Evolutionary conservation across 345 rosid genomes (phyloP), one percentile per base, ranked within the genome.

Genomic region (Eucalyptus rudis): DNA sequence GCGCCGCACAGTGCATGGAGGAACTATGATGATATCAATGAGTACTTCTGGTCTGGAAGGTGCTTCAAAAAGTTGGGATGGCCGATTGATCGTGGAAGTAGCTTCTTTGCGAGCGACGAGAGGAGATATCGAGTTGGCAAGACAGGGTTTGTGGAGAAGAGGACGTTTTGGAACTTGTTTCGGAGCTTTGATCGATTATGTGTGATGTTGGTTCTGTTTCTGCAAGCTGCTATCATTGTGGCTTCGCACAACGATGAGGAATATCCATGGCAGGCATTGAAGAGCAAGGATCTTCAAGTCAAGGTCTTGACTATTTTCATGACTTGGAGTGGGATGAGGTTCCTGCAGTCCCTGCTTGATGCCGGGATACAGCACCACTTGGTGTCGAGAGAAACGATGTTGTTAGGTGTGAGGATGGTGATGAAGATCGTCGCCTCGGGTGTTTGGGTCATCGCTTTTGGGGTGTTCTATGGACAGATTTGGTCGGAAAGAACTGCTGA

Each of bases 41-140:
- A 97, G 93, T 97, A 94, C 49, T 97, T 97, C 88, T 97, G 99
- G 99, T 94, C 97, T 80, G 93, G 94, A 88, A 91, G 99, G 93
- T 97, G 99, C 87, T 97, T 97, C 36, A 91, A 88, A 90, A 92
- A 92, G 84, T 86, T 96, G 90, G 89, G 92, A 84, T 97, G 99
- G 99, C 98, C 99, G 40, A 90, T 96, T 19, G 91, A 96, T 91
- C 14, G 62, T 17, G 89, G 89, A 12, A 90, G 96, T 89, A 95
- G 92, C 88, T 97, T 92, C 87, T 94, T 96, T 14, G 88, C 87
- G 25, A 89, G 87, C 2, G 90, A 43, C 43, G 68, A 81, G 47
- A 96, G 92, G 90, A 44, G 27, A 19, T 92, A 89, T 66, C 92
- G 96, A 68, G 93, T 96, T 10, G 96, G 97, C 87, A 97, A 97